phyloP scores from a whole-genome alignment of 164 flowering plant species.

The Piper betle region DNA sequence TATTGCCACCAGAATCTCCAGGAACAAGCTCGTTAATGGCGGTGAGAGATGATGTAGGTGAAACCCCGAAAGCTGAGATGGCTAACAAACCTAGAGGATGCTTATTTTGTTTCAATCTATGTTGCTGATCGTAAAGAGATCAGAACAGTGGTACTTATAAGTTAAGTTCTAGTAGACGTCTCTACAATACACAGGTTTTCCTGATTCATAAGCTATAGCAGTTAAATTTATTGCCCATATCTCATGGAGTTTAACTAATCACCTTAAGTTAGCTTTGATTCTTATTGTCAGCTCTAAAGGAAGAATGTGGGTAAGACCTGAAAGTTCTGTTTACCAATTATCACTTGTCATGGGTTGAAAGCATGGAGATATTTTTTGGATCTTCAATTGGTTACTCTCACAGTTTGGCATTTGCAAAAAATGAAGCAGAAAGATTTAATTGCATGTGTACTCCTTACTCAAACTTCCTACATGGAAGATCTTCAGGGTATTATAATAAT shows the following conservation, averaged over 20 bases:
- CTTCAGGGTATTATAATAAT: too few species aligned
- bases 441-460: too few species aligned
- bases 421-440: too few species aligned
- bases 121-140: conserved; percentile 24
- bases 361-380: too few species aligned
- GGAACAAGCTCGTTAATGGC: conserved; percentile 85
- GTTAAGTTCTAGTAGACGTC: background rate
- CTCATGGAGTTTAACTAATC: conserved; percentile 3
- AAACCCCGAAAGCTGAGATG: conserved; percentile 26
- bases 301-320: background rate
- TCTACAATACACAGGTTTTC: background rate
- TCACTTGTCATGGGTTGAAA: too few species aligned
- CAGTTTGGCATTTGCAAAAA: too few species aligned
- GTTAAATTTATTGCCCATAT: too few species aligned
- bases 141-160: background rate
- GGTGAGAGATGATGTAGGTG: conserved; percentile 32
- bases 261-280: background rate
- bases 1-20: conserved; percentile 86
- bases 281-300: background rate
- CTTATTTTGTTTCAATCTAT: conserved; percentile 67
- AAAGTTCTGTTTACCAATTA: too few species aligned
- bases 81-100: conserved; percentile 39
- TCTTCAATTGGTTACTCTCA: too few species aligned
- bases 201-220: background rate
- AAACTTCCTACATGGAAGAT: too few species aligned